Evolutionary conservation across 1,284 basidiomycete genomes (phyloP), one percentile per base, ranked within the genome.

Genomic region (Ganoderma multipileum): DNA sequence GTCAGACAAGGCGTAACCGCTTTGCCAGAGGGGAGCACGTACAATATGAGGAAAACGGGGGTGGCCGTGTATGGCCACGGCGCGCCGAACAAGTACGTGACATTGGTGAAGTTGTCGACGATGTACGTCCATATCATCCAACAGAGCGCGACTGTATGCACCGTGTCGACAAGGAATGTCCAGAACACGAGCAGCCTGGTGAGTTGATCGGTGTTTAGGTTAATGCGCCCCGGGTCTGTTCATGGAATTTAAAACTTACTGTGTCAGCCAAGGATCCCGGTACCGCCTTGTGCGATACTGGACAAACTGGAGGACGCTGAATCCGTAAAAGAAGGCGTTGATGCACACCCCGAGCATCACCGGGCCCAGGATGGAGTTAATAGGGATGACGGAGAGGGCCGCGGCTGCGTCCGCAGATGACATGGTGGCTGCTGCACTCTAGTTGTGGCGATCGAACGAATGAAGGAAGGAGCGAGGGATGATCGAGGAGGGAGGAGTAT

Each of bases 101-200:
- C 63, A 59, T 79, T 76, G 57, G 66, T 65, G 72, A 79, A 81
- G 66, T 81, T 77, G 12, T 71, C 72, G 20, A 81, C 75, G 11
- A 76, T 70, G 68, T 78, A 80, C 5, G 71, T 65, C 80, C 79
- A 81, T 39, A 79, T 72, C 76, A 81, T 78, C 63, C 78, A 80
- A 26, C 76, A 68, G 2, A 79, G 71, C 0, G 79, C 70, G 50
- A 68, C 71, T 3, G 78, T 79, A 38, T 81, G 80, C 59, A 77
- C 77, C 0, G 79, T 79, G 64, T 81, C 80, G 38, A 81, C 66
- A 16, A 77, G 62, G 52, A 80, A 75, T 3, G 78, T 78, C 80
- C 80, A 81, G 2, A 61, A 65, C 3, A 81, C 79, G 3, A 80
- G 71, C 9, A 75, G 47, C 64, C 79, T 80, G 38, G n/a, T 8